Evolutionary conservation across 163 green algal species (phyloP).

Genomic region (Chlamydomonas reinhardtii): DNA sequence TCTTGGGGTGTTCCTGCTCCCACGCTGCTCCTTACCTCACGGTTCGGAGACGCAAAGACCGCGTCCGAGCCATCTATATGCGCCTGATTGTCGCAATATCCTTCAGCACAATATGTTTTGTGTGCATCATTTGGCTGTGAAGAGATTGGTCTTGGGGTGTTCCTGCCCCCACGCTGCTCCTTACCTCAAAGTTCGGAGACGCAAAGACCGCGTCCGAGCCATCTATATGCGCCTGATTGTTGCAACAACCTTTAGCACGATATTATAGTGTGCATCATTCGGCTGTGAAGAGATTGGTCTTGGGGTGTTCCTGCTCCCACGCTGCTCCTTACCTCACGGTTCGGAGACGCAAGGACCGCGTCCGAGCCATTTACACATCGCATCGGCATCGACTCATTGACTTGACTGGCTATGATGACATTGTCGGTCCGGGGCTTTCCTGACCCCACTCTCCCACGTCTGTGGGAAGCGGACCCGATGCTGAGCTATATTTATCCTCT

Average conservation of each 20-base stretch:
- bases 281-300: conserved; percentile 27
- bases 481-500: too few species aligned
- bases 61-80: conserved; percentile 2
- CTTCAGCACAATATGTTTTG: too few species aligned
- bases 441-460: neutral
- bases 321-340: neutral
- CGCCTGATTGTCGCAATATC: neutral
- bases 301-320: conserved; percentile 25
- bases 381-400: too few species aligned
- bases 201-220: neutral
- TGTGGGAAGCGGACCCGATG: neutral
- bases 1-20: conserved; percentile 24
- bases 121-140: neutral
- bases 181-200: too few species aligned
- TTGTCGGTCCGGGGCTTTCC: neutral
- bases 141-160: conserved; percentile 14
- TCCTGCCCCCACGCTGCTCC: conserved; percentile 9
- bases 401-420: neutral
- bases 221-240: neutral
- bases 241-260: too few species aligned
- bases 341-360: neutral
- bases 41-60: neutral
- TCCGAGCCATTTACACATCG: neutral
- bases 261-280: too few species aligned
- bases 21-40: neutral